Conservation (phyloP, 768 basidiomycete species). For the Agrocybe praecox region DNA sequence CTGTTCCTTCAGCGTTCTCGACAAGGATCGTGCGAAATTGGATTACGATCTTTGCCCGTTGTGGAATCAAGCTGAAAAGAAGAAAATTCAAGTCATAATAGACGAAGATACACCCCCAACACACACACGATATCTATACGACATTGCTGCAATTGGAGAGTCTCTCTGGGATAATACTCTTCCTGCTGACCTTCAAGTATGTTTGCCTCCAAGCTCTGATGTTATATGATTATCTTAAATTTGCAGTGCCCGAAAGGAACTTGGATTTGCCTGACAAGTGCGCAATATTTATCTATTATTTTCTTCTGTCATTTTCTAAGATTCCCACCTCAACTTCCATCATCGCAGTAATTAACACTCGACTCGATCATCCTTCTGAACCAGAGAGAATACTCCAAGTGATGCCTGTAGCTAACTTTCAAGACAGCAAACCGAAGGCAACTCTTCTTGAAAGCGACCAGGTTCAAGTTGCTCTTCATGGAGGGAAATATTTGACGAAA, state of each 20-base stretch:
- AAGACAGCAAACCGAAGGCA: constrained; percentile 19
- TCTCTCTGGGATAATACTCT: constrained; percentile 28
- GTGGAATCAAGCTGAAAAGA: background rate
- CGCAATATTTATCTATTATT: background rate
- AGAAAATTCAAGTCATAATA: constrained; percentile 13
- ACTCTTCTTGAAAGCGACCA: constrained; percentile 13
- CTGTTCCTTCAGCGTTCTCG: background rate
- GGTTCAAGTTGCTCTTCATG: constrained; percentile 33
- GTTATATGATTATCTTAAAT: constrained; percentile 4
- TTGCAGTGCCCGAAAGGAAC: constrained; percentile 33
- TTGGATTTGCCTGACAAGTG: constrained; percentile 31
- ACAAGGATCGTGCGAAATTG: background rate
- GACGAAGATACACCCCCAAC: constrained; percentile 33
- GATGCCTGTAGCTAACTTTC: constrained; percentile 28
- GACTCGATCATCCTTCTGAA: constrained; percentile 34
- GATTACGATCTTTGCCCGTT: background rate
- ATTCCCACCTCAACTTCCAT: too few relatives aligned
- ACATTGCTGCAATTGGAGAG: constrained; percentile 21
- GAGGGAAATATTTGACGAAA: constrained; percentile 26
- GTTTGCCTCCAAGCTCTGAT: background rate
- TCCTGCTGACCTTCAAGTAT: constrained; percentile 31
- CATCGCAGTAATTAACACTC: constrained; percentile 22
- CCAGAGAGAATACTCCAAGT: constrained; percentile 35
- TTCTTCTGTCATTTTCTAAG: too few relatives aligned
- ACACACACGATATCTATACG: constrained; percentile 28